These are phyloP conservation scores for Hymenotorrendiella dingleyae DNA, from an alignment of 2,329 filamentous ascomycete species.

Conservation along the genomic window DNA sequence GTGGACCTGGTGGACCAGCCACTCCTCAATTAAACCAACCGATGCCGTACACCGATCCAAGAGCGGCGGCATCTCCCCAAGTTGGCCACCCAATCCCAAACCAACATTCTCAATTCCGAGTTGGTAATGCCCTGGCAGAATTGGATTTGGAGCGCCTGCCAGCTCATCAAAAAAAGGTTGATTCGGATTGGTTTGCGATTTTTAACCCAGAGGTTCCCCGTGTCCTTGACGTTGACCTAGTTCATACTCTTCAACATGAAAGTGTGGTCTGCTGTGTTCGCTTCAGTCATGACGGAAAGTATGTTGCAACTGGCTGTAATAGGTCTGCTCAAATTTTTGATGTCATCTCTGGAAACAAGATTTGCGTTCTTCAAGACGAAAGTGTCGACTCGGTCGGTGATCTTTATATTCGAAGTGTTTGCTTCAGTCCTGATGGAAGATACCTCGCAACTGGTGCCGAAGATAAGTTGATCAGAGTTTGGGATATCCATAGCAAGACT, in stretches of 20 bases:
- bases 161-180: slow-evolving; percentile 80
- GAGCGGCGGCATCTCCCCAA: slow-evolving; percentile 66
- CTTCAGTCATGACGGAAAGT: slow-evolving; percentile 93
- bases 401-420: slow-evolving; percentile 94
- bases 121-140: slow-evolving; percentile 72
- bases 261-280: slow-evolving; percentile 98
- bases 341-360: slow-evolving; percentile 76
- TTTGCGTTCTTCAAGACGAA: slow-evolving; percentile 86
- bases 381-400: slow-evolving; percentile 83
- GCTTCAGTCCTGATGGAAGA: slow-evolving; percentile 94
- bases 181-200: slow-evolving; percentile 90
- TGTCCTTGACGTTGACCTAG: slow-evolving; percentile 84
- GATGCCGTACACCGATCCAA: slow-evolving; percentile 76
- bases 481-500: slow-evolving; percentile 79
- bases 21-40: slow-evolving; percentile 90
- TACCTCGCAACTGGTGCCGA: slow-evolving; percentile 94
- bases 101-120: slow-evolving; percentile 44
- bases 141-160: slow-evolving; percentile 82
- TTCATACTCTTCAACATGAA: slow-evolving; percentile 88
- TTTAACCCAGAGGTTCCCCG: slow-evolving; percentile 92
- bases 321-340: slow-evolving; percentile 99
- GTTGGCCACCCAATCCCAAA: slow-evolving; percentile 74
- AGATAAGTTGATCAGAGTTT: slow-evolving; percentile 95
- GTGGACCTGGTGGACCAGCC: slow-evolving; percentile 66
- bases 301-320: slow-evolving; percentile 95